Evolutionary conservation across 257 asterid species (phyloP).

Genomic region (Gentiana dahurica): DNA sequence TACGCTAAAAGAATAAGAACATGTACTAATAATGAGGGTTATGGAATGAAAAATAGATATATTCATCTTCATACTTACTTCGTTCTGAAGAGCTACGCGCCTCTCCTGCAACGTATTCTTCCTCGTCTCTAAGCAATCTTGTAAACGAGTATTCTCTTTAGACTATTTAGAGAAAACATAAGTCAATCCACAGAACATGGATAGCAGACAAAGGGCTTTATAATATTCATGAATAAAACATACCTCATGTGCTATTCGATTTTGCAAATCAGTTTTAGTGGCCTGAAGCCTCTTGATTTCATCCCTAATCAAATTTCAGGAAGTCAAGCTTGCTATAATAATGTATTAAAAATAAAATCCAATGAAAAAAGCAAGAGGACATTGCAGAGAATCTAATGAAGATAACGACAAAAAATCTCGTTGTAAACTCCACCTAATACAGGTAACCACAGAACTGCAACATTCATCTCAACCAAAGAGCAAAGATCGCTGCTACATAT

Average conservation of each 20-base stretch:
- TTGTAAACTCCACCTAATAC: no score
- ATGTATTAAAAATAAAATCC: no score
- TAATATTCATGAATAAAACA: slow-evolving; percentile 9
- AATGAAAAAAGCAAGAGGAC: no score
- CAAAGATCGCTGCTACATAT: no score
- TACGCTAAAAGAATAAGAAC: no score
- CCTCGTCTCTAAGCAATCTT: slow-evolving; percentile 48
- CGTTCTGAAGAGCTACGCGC: slow-evolving; percentile 80
- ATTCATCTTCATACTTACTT: slow-evolving; percentile 36
- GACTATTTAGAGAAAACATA: slow-evolving; percentile 29
- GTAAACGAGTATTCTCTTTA: slow-evolving; percentile 39
- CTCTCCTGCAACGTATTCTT: slow-evolving; percentile 63
- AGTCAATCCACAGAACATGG: slow-evolving; percentile 10
- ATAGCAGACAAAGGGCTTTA: slow-evolving; percentile 1
- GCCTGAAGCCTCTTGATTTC: slow-evolving; percentile 60
- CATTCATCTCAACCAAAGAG: no score
- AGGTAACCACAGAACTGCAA: no score
- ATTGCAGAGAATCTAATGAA: no score
- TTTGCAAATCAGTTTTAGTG: slow-evolving; percentile 48
- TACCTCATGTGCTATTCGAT: slow-evolving; percentile 61
- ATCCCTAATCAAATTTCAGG: slow-evolving; percentile 35
- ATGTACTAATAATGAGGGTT: no score
- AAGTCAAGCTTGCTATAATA: no score
- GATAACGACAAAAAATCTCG: no score
- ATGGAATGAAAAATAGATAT: not conserved